These are phyloP conservation scores for Penicillium manginii DNA, from an alignment of 495 filamentous ascomycete genomes.

Conservation along the genomic window DNA sequence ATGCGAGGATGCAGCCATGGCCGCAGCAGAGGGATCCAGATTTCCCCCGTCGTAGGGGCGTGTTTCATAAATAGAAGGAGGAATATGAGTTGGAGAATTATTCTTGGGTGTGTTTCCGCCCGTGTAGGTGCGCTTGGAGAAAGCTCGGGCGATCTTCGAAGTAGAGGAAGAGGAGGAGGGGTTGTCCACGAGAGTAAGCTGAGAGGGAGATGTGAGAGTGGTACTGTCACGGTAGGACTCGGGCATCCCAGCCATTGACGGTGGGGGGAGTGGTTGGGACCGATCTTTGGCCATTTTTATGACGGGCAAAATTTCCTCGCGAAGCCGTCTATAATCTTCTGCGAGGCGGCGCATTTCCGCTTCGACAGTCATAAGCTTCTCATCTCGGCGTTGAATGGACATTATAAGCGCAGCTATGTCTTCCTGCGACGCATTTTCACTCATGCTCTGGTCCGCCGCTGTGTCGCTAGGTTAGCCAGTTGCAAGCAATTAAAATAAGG, in stretches of 20 bases:
- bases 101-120: conserved; percentile 76
- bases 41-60: conserved; percentile 53
- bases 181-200: conserved; percentile 38
- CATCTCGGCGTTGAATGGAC: conserved; percentile 82
- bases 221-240: conserved; percentile 41
- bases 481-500: conserved; percentile 3
- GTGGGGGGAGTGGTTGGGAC: conserved; percentile 79
- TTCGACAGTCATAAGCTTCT: conserved; percentile 80
- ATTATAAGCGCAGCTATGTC: conserved; percentile 88
- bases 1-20: conserved; percentile 75
- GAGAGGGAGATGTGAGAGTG: conserved; percentile 47
- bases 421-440: conserved; percentile 84
- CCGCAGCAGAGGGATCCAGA: conserved; percentile 66
- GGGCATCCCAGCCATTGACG: conserved; percentile 36
- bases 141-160: conserved; percentile 41
- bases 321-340: conserved; percentile 80
- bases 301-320: conserved; percentile 89
- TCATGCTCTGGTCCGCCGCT: conserved; percentile 89
- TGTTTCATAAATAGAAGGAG: conserved; percentile 58
- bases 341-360: conserved; percentile 77
- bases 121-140: conserved; percentile 90
- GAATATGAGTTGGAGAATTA: conserved; percentile 77
- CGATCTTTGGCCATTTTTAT: conserved; percentile 88
- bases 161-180: conserved; percentile 16
- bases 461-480: conserved; percentile 24